Evolutionary conservation across 305 asterid genomes (phyloP), one percentile per base, ranked within the genome.

Genomic region (Petunia hybrid): DNA sequence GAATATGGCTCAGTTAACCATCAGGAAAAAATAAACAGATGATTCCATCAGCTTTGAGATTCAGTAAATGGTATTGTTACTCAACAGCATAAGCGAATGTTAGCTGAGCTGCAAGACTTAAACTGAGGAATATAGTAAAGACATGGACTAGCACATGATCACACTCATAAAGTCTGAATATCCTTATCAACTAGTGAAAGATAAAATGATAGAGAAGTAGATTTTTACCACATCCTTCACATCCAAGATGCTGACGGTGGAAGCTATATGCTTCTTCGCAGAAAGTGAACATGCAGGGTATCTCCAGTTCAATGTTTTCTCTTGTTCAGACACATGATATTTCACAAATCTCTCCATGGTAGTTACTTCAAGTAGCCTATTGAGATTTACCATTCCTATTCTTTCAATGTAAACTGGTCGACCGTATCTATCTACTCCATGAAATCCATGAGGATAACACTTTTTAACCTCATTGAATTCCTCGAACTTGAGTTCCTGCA

Each of bases 361-460:
- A 42, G 96, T 91, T 43, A 85, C 92, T 82, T 84, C 85, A 77
- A 87, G 84, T 14, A 93, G 86, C 41, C 45, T 69, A 65, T 88
- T 84, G 8, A 89, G 87, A 84, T 93, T 90, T 16, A 85, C 84
- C 88, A 85, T 83, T 62, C 97, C 96, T 16, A 93, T n/a, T 81
- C 95, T 85, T 70, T 91, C 96, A 41, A 93, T 89, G 82, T 93
- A 93, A 76, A 90, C 74, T 1, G 97, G 97, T 80, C 97, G 82
- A 2, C 97, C 97, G 57, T 80, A 81, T 85, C 89, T 82, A 78
- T 93, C 97, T 8, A 91, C 92, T 22, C 95, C 97, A 73, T 93
- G 97, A 81, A 45, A 93, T 59, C 97, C 97, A 74, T 93, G 97
- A 63, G 97, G 97, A 76, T 93, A 93, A 68, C 89, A 90, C 81